Evolutionary conservation across 768 basidiomycete genomes (phyloP).

Genomic region (Tremella yokohamensis): DNA sequence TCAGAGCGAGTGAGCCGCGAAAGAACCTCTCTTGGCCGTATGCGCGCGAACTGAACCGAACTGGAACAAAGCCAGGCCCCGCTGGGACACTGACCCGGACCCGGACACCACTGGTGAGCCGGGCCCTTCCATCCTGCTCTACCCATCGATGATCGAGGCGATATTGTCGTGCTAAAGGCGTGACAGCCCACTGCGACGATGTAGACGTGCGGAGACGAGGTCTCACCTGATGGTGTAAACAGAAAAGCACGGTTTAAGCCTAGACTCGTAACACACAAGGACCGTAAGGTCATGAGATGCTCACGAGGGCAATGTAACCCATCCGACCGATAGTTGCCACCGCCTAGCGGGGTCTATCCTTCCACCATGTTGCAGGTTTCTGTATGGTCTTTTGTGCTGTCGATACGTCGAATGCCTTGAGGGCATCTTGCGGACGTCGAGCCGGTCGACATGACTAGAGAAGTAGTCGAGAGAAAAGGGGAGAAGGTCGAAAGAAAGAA

Average conservation of each 20-base stretch:
- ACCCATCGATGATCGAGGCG: background rate
- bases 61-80: slow-evolving; percentile 1
- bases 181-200: slow-evolving; percentile 1
- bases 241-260: slow-evolving; percentile 1
- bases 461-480: background rate
- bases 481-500: background rate
- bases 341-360: background rate
- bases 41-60: slow-evolving; percentile 2
- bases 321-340: slow-evolving; percentile 4
- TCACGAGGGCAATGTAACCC: slow-evolving; percentile 6
- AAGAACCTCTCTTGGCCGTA: no score
- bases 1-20: no score
- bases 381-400: no score
- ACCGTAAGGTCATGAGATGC: slow-evolving; percentile 5
- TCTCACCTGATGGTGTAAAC: slow-evolving; percentile 4
- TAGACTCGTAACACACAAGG: slow-evolving; percentile 3
- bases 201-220: background rate
- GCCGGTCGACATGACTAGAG: no score
- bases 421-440: no score
- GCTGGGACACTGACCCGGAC: slow-evolving; percentile 2
- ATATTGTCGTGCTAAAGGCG: no score
- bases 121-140: background rate
- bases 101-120: slow-evolving; percentile 3
- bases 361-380: no score
- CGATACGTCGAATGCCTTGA: no score